phyloP scores from a whole-genome alignment of 2,329 filamentous ascomycete genomes.

The Uncinocarpus reesii region DNA sequence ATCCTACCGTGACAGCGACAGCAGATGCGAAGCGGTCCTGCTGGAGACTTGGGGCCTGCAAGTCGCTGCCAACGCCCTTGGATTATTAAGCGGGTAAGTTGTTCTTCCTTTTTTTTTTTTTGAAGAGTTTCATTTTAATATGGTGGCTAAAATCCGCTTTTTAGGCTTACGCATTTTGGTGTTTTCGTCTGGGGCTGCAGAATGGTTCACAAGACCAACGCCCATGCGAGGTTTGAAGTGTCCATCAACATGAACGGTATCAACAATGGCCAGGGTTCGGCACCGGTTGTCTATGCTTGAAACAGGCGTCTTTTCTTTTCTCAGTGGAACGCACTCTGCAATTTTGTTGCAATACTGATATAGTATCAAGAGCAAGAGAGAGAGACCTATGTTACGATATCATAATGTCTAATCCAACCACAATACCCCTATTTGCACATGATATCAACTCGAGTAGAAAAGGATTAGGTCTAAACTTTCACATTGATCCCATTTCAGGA shows the following conservation, averaged over 20 bases:
- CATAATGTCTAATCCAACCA: background rate
- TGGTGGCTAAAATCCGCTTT: background rate
- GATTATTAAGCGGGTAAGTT: slow-evolving; percentile 9
- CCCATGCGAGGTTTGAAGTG: slow-evolving; percentile 1
- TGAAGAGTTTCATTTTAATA: background rate
- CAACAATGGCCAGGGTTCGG: background rate
- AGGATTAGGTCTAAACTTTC: no score
- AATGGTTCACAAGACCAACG: slow-evolving; percentile 7
- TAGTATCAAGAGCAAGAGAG: no score
- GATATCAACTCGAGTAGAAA: no score
- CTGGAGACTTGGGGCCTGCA: background rate
- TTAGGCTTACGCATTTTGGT: slow-evolving; percentile 8
- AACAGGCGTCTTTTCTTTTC: no score
- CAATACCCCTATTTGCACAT: background rate
- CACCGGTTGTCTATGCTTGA: slow-evolving; percentile 3
- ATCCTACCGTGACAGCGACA: background rate
- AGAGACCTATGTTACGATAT: no score
- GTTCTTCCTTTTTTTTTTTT: background rate
- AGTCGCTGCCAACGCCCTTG: background rate
- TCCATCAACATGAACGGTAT: slow-evolving; percentile 5
- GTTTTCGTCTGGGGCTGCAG: slow-evolving; percentile 13
- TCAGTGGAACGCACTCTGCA: no score
- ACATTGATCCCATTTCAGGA: no score
- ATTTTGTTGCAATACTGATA: no score
- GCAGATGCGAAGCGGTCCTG: background rate